Conservation (phyloP, 1,284 basidiomycete genomes). For the Puccinia hordei region DNA sequence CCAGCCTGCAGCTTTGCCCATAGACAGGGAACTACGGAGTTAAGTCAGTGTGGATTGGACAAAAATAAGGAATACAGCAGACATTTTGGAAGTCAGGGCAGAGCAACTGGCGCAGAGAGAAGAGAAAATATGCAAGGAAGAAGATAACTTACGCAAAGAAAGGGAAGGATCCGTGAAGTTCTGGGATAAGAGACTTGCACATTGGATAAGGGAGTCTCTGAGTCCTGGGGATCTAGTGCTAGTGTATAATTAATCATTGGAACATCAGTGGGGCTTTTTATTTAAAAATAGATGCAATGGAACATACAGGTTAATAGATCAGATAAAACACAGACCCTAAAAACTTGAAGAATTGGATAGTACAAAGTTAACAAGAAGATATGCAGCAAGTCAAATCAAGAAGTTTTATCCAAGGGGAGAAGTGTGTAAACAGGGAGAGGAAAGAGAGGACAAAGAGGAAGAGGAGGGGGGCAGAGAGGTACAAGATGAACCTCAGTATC, state of each 20-base stretch:
- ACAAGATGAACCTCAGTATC: no score
- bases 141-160: background rate
- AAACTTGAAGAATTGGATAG: no score
- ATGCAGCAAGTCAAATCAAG: no score
- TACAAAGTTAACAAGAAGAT: no score
- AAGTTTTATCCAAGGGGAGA: background rate
- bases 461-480: background rate
- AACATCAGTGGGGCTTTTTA: background rate
- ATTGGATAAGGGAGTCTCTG: background rate
- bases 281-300: constrained; percentile 7
- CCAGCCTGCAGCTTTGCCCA: no score
- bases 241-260: background rate
- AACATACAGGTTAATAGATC: background rate
- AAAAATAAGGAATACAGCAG: background rate
- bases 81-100: background rate
- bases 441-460: background rate
- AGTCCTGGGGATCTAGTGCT: background rate
- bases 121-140: background rate
- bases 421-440: background rate
- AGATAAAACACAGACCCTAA: background rate
- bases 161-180: constrained; percentile 7
- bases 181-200: no score
- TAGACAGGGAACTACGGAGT: constrained; percentile 10
- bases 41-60: constrained; percentile 15
- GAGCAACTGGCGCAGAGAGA: background rate